Percentiles rank a stretch among this genome's conserved stretches.
Evolutionary conservation across 2,329 filamentous ascomycete species (phyloP).

Genomic region (Aspergillus caelatus): DNA sequence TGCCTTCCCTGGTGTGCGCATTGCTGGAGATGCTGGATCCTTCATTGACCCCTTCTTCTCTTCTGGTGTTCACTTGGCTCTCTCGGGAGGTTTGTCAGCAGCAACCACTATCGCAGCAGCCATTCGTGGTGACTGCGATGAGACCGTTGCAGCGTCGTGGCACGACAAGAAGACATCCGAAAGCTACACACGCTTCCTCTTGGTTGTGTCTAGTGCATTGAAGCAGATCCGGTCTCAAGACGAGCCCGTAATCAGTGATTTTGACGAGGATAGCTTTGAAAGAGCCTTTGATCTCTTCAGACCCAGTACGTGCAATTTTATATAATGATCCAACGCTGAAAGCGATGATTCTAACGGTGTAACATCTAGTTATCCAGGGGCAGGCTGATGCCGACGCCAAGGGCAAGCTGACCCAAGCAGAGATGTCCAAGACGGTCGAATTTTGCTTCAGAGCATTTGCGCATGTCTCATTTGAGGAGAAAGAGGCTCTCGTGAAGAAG

Average conservation of each 20-base stretch:
- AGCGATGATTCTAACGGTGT: no score
- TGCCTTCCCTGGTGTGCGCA: conserved; percentile 41
- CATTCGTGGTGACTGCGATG: conserved; percentile 33
- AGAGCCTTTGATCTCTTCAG: background rate
- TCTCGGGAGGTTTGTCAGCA: conserved; percentile 48
- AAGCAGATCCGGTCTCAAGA: conserved; percentile 17
- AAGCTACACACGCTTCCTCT: conserved; percentile 52
- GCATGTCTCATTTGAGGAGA: background rate
- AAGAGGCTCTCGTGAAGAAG: background rate
- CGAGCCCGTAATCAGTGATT: conserved; percentile 1
- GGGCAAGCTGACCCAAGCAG: background rate
- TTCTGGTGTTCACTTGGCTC: conserved; percentile 52
- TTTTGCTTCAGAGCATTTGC: background rate
- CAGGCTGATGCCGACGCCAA: background rate
- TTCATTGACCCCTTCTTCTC: conserved; percentile 56
- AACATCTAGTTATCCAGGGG: conserved; percentile 5
- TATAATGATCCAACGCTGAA: background rate
- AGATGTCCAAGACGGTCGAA: background rate
- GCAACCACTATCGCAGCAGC: conserved; percentile 43
- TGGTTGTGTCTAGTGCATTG: conserved; percentile 32
- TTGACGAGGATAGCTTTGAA: conserved; percentile 9
- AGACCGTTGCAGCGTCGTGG: conserved; percentile 42
- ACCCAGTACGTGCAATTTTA: background rate
- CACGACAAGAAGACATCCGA: conserved; percentile 50
- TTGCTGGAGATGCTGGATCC: conserved; percentile 52